Percentiles rank a stretch among this genome's conserved stretches.
Evolutionary conservation across 108 stramenopile genomes (phyloP).

Genomic region (Bacterosira constricta): DNA sequence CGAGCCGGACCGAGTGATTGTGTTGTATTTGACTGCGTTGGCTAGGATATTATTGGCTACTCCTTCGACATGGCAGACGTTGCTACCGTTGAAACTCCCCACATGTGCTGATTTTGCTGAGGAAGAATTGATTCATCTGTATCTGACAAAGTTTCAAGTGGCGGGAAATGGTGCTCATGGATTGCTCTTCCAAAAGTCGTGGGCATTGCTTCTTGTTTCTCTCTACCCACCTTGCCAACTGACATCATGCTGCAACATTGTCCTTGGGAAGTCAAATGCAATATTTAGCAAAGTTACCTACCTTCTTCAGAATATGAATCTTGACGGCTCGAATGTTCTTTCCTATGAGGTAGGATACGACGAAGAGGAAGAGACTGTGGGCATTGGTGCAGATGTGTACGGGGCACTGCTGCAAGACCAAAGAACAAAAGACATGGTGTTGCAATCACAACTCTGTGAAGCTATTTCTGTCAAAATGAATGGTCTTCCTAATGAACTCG

Average conservation of each 20-base stretch:
- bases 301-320: conserved; percentile 14
- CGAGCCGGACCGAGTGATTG: conserved; percentile 52
- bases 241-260: background rate
- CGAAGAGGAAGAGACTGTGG: conserved; percentile 35
- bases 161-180: conserved; percentile 45
- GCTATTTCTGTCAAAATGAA: conserved; percentile 6
- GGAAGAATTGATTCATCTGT: conserved; percentile 34
- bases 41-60: conserved; percentile 31
- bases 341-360: conserved; percentile 38
- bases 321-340: conserved; percentile 28
- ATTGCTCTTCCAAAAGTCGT: conserved; percentile 38
- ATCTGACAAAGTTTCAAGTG: conserved; percentile 18
- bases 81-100: background rate
- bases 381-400: conserved; percentile 8
- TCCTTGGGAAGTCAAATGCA: conserved; percentile 23
- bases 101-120: conserved; percentile 23
- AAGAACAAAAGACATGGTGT: conserved; percentile 3
- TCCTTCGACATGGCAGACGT: conserved; percentile 12
- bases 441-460: conserved; percentile 14
- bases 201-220: conserved; percentile 38
- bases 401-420: conserved; percentile 9
- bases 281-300: conserved; percentile 23
- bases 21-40: conserved; percentile 43
- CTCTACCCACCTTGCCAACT: conserved; percentile 37
- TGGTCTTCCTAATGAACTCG: conserved; percentile 17